Base-by-base conservation (phyloP, 208 protist species). In the Strigomonas culicis region DNA sequence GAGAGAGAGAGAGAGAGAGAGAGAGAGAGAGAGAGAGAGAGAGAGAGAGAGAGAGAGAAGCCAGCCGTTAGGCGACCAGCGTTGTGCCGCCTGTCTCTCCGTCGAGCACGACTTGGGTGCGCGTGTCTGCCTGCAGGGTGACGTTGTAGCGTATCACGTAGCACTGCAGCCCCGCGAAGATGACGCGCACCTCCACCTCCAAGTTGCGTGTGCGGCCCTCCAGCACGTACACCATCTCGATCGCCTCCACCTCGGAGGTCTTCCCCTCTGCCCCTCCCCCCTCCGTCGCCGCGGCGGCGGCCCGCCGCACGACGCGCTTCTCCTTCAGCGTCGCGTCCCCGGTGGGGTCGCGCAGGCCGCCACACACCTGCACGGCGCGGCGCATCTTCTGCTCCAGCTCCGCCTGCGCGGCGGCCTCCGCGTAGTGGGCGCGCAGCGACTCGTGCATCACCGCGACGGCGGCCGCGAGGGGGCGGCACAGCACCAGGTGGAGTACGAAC, bases 391-490 rank as follows among this genome's bases (percentile, higher is more conserved):
- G 50, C 68, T 84, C 70, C 49, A 95, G 68, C 49, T 76, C 70
- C 27, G 56, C 64, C 6, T 80, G 36, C 25, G 50, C 52, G 19
- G 64, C 59, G 4, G 27, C 61, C 11, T 86, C 79, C 30, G 59
- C 36, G 70, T 90, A 89, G 51, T 66, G 72, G 34, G 83, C 72
- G 53, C 66, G 68, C 66, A 96, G 70, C 25, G 78, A 47, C 31
- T 73, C 59, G 22, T 75, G 50, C 80, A 95, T 88, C 82, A 92
- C 88, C 43, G 32, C 55, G 51, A 90, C 75, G 7, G 86, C 86
- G 2, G 59, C 66, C 28, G 27, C 36, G 13, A 83, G 82, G 1
- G 8, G 30, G 19, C 25, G 2, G 17, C 31, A 44, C 28, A 34
- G 19, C 19, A 19, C 32, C 25, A 77, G 75, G 21, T 72, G 66